These are phyloP conservation scores for Davidsoniella neocaledoniae DNA, from an alignment of 2,329 filamentous ascomycete genomes.

Conservation along the genomic window DNA sequence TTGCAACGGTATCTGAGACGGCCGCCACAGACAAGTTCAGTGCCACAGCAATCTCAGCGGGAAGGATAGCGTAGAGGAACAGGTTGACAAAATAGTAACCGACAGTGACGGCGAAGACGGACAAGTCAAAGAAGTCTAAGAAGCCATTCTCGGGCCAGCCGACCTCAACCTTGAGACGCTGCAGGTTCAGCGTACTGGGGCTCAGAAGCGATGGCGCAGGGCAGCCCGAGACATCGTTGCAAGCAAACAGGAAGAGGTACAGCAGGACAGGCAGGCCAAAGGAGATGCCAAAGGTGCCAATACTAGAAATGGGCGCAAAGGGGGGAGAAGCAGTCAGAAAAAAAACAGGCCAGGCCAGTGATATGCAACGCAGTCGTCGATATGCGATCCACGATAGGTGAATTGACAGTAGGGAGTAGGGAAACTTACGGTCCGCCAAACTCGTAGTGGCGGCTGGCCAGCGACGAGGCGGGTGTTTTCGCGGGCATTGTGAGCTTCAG, in stretches of 20 bases:
- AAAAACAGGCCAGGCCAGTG: background rate
- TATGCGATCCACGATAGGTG: background rate
- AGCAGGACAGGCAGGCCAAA: conserved; percentile 65
- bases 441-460: conserved; percentile 29
- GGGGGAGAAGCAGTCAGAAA: background rate
- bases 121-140: conserved; percentile 49
- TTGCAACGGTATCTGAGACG: conserved; percentile 72
- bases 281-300: conserved; percentile 61
- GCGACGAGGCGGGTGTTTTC: conserved; percentile 14
- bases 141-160: conserved; percentile 65
- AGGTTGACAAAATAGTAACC: conserved; percentile 66
- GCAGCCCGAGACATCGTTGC: conserved; percentile 86
- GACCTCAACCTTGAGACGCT: conserved; percentile 59
- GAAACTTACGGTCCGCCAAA: conserved; percentile 33
- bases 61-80: conserved; percentile 58
- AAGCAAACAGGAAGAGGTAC: conserved; percentile 67
- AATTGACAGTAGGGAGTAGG: background rate
- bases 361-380: background rate
- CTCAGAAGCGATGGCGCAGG: conserved; percentile 66
- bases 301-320: conserved; percentile 28
- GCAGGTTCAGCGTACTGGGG: conserved; percentile 53
- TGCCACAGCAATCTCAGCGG: conserved; percentile 53
- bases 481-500: conserved; percentile 7
- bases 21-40: conserved; percentile 51
- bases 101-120: conserved; percentile 51